phyloP scores from a whole-genome alignment of 305 asterid species.

The Fraxinus latifolia region DNA sequence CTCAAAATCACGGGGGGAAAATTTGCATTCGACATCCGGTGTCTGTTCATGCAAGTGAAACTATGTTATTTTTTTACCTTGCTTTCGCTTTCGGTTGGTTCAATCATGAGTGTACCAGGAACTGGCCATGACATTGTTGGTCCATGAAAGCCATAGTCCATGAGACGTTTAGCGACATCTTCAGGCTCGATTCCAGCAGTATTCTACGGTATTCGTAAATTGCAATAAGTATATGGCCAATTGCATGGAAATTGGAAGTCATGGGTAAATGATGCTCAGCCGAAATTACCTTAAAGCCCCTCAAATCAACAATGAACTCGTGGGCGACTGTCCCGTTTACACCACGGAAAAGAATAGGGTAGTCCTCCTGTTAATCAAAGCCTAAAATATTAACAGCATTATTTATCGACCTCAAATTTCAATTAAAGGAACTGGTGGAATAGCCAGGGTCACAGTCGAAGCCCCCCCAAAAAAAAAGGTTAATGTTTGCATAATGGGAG shows the following conservation, averaged over 20 bases:
- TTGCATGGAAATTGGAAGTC: background rate
- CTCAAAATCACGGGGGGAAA: background rate
- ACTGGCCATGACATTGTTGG: slow-evolving; percentile 63
- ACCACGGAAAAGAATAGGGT: slow-evolving; percentile 92
- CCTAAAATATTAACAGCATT: slow-evolving; percentile 16
- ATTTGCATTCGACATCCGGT: background rate
- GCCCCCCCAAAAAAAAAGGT: background rate
- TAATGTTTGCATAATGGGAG: background rate
- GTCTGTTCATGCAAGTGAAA: background rate
- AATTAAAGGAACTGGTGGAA: background rate
- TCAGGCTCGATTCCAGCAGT: slow-evolving; percentile 71
- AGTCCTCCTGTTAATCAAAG: slow-evolving; percentile 57
- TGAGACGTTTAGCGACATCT: slow-evolving; percentile 61
- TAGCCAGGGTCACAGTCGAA: background rate
- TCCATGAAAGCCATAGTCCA: slow-evolving; percentile 56
- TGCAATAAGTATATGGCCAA: slow-evolving; percentile 12
- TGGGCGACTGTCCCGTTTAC: slow-evolving; percentile 90
- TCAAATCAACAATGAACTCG: slow-evolving; percentile 86
- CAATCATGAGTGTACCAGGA: slow-evolving; percentile 59
- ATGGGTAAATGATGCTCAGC: background rate
- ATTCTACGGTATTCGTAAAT: slow-evolving; percentile 35
- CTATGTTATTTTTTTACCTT: slow-evolving; percentile 48
- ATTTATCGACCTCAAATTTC: background rate
- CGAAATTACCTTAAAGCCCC: slow-evolving; percentile 71
- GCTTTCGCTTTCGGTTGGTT: slow-evolving; percentile 72